Percentiles rank a stretch among this genome's conserved stretches.
phyloP scores from a whole-genome alignment of 306 rosid species.

The Quercus wislizeni region DNA sequence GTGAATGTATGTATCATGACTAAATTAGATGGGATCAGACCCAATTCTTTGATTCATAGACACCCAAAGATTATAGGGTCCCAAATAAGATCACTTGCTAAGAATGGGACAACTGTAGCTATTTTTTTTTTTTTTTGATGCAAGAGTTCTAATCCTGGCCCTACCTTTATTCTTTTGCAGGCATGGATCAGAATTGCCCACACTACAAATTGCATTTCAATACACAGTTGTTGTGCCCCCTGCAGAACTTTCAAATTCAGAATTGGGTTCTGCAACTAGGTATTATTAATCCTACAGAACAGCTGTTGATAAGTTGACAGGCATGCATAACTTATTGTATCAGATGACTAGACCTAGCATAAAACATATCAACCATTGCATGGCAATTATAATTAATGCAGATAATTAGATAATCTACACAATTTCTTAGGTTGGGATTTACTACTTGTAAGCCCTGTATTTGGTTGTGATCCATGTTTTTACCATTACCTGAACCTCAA shows the following conservation, averaged over 20 bases:
- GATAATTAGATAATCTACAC: slow-evolving; percentile 15
- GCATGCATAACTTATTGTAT: slow-evolving; percentile 13
- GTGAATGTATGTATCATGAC: not conserved
- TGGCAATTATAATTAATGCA: slow-evolving; percentile 12
- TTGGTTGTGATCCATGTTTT: not conserved
- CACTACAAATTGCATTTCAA: slow-evolving; percentile 87
- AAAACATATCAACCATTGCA: not conserved
- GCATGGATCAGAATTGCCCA: slow-evolving; percentile 69
- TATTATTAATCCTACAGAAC: slow-evolving; percentile 31
- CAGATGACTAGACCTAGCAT: not conserved
- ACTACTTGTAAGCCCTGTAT: not conserved
- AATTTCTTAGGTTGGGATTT: not conserved
- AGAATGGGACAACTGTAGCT: slow-evolving; percentile 2
- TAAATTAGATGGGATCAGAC: not conserved
- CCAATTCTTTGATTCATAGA: not conserved
- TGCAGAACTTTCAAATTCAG: slow-evolving; percentile 60
- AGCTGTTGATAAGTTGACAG: not conserved
- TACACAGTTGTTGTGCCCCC: slow-evolving; percentile 90
- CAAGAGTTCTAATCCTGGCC: slow-evolving; percentile 20
- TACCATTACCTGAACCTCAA: not conserved
- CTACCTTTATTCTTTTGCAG: slow-evolving; percentile 36
- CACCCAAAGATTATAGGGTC: not conserved
- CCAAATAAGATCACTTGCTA: not conserved
- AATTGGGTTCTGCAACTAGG: slow-evolving; percentile 56
- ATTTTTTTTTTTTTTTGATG: slow-evolving; percentile 4